These are phyloP conservation scores for Phytophthora pinifolia DNA, from an alignment of 352 stramenopile species.

Conservation along the genomic window DNA sequence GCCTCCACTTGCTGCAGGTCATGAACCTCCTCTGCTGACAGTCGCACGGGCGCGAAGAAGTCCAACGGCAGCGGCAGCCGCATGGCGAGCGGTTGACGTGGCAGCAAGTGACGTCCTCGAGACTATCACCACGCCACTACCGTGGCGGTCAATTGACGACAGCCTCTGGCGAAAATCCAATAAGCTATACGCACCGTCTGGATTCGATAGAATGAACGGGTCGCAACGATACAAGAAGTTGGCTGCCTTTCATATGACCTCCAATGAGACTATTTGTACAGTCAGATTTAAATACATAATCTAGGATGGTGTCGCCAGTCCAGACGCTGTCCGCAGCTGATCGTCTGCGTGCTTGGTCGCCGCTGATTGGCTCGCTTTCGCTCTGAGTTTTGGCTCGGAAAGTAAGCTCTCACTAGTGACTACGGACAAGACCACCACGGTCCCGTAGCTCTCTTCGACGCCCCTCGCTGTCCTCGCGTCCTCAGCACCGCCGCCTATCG, in stretches of 20 bases:
- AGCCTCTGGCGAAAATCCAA: neutral
- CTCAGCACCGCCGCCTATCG: neutral
- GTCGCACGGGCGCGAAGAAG: constrained; percentile 54
- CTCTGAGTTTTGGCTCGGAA: too few species aligned
- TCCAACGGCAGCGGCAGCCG: constrained; percentile 44
- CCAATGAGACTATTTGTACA: too few species aligned
- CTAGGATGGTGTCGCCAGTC: too few species aligned
- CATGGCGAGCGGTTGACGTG: constrained; percentile 34
- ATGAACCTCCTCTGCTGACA: constrained; percentile 36
- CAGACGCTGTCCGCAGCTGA: too few species aligned
- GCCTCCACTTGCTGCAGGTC: constrained; percentile 50
- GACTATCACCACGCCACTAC: neutral
- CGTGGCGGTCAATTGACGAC: neutral
- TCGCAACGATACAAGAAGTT: too few species aligned
- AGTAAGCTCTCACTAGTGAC: constrained; percentile 12
- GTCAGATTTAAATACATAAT: too few species aligned
- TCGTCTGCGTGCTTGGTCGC: neutral
- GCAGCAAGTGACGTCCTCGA: too few species aligned
- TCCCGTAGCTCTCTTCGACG: constrained; percentile 1
- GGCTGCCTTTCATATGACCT: too few species aligned
- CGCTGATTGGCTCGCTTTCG: too few species aligned
- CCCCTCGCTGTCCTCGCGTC: neutral
- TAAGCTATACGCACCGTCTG: too few species aligned
- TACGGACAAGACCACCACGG: constrained; percentile 23
- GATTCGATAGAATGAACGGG: too few species aligned